Conservation (phyloP, 2,329 filamentous ascomycete species). For the Fusarium pseudonygamai region DNA sequence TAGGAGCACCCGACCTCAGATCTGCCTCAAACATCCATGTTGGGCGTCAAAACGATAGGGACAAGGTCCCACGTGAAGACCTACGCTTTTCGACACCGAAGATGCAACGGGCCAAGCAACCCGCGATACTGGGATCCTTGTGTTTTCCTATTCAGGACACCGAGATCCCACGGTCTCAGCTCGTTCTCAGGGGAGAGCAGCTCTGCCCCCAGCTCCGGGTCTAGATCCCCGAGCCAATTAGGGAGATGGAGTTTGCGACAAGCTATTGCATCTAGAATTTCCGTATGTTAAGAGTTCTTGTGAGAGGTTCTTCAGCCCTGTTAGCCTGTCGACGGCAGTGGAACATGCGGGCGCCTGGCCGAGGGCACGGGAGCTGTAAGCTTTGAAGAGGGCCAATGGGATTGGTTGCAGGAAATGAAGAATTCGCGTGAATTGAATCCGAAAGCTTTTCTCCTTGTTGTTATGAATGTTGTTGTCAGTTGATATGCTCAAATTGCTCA, state of each 20-base stretch:
- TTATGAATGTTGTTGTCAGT: neutral
- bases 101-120: conserved; percentile 15
- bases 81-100: conserved; percentile 43
- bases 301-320: conserved; percentile 28
- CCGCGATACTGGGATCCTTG: conserved; percentile 18
- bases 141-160: conserved; percentile 35
- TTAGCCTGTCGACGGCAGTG: conserved; percentile 4
- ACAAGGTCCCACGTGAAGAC: conserved; percentile 38
- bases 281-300: neutral
- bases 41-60: neutral
- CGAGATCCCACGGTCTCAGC: conserved; percentile 29
- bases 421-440: neutral
- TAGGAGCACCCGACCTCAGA: conserved; percentile 4
- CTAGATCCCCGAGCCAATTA: conserved; percentile 35
- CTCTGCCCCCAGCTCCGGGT: conserved; percentile 20
- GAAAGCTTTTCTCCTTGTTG: neutral
- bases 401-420: neutral
- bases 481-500: neutral
- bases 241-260: neutral
- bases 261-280: conserved; percentile 13
- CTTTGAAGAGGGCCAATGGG: neutral
- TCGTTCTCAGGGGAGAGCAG: conserved; percentile 27
- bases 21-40: conserved; percentile 15
- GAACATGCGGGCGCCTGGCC: neutral
- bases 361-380: neutral